Conservation (phyloP, 169 alveolate genomes). For the Pseudocohnilembus persalinus region DNA sequence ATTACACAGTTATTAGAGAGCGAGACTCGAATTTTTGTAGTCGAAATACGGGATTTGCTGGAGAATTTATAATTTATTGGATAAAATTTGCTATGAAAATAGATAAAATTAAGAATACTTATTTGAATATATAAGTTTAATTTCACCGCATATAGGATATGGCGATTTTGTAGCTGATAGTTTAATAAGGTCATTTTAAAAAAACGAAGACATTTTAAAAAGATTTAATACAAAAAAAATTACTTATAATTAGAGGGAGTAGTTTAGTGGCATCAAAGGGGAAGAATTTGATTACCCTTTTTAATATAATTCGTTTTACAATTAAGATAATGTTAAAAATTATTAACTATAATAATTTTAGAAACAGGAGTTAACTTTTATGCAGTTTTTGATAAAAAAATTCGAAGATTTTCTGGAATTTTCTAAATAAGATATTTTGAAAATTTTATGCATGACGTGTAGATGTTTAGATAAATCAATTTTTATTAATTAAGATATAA, state of each 20-base stretch:
- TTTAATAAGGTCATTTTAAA: conserved; percentile 1
- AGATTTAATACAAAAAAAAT: neutral
- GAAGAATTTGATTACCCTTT: neutral
- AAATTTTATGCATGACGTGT: neutral
- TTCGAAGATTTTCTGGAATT: neutral
- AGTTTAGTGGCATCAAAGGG: neutral
- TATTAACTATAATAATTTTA: no score
- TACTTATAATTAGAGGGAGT: neutral
- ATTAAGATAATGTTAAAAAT: neutral
- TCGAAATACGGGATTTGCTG: conserved; percentile 8
- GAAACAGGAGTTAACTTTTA: neutral
- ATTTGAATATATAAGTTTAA: neutral
- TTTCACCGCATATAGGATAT: conserved; percentile 8
- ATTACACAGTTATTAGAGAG: no score
- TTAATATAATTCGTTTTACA: neutral
- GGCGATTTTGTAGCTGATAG: conserved; percentile 22
- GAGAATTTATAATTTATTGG: conserved; percentile 1
- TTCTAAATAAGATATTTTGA: conserved; percentile 1
- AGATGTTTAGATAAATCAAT: neutral
- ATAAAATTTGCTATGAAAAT: conserved; percentile 17
- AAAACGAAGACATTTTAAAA: neutral
- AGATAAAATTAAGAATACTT: conserved; percentile 23
- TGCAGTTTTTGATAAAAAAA: conserved; percentile 1
- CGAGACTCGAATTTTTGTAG: neutral
- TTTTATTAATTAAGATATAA: conserved; percentile 10